phyloP scores from a whole-genome alignment of 2,329 filamentous ascomycete genomes.

The Biscogniauxia marginata region DNA sequence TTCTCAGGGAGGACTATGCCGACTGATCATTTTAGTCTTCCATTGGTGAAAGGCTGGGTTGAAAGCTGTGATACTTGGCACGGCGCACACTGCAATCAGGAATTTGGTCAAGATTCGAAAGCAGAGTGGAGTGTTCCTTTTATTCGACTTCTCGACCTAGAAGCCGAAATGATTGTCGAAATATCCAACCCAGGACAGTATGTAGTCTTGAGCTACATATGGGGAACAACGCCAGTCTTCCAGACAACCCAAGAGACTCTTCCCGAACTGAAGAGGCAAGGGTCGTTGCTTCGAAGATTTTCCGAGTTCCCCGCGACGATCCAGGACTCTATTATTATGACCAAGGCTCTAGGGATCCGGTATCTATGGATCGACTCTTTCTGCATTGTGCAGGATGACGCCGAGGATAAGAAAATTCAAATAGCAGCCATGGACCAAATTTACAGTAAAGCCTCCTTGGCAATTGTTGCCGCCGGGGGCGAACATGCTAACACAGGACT shows the following conservation, averaged over 20 bases:
- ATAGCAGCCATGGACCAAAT: conserved; percentile 18
- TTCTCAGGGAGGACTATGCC: not conserved
- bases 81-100: not conserved
- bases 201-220: conserved; percentile 10
- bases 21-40: not conserved
- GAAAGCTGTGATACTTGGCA: not conserved
- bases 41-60: not conserved
- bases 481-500: conserved; percentile 3
- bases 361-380: conserved; percentile 29
- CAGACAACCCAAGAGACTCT: not conserved
- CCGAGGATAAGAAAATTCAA: conserved; percentile 18
- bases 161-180: not conserved
- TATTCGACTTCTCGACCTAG: not conserved
- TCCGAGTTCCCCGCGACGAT: conserved; percentile 14
- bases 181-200: not conserved
- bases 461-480: conserved; percentile 9
- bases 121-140: not conserved
- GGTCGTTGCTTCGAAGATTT: not conserved
- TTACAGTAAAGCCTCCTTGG: conserved; percentile 16
- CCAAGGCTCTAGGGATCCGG: conserved; percentile 13
- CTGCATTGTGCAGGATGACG: conserved; percentile 26
- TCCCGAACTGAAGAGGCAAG: not conserved
- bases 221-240: conserved; percentile 5
- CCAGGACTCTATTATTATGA: conserved; percentile 18
- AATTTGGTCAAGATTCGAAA: not conserved